Conservation (phyloP, 495 filamentous ascomycete species). For the Lasiosphaeria hispida region DNA sequence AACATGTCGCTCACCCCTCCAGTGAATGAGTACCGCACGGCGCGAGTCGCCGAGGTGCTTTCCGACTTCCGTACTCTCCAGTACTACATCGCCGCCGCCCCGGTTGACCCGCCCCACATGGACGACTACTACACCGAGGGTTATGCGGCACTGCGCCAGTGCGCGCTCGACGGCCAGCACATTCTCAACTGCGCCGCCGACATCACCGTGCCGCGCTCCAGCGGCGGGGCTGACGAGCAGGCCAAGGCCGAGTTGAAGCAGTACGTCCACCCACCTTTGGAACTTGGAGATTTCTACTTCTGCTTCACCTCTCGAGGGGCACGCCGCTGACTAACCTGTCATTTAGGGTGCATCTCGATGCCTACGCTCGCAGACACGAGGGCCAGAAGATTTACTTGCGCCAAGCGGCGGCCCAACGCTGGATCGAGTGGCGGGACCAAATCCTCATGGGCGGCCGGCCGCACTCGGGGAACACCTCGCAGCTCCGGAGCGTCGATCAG, state of each 20-base stretch:
- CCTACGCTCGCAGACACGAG: constrained; percentile 75
- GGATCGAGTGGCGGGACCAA: constrained; percentile 69
- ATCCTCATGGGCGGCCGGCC: constrained; percentile 65
- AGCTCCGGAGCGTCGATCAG: constrained; percentile 58
- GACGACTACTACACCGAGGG: constrained; percentile 80
- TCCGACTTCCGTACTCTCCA: constrained; percentile 82
- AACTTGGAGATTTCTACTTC: background rate
- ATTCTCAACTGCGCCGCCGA: constrained; percentile 63
- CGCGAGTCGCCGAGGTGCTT: constrained; percentile 79
- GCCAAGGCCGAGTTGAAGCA: constrained; percentile 72
- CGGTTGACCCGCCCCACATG: constrained; percentile 52
- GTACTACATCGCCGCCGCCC: constrained; percentile 71
- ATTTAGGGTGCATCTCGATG: constrained; percentile 71
- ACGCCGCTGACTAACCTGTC: background rate
- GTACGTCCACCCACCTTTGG: constrained; percentile 44
- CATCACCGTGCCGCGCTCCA: constrained; percentile 59
- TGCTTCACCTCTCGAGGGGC: background rate
- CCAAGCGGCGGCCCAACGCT: constrained; percentile 72
- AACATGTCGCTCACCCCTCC: constrained; percentile 21
- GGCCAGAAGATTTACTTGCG: constrained; percentile 82
- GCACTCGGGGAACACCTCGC: constrained; percentile 53
- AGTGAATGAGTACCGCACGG: constrained; percentile 84
- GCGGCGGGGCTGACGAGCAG: constrained; percentile 61
- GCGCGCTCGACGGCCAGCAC: constrained; percentile 68
- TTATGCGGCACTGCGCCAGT: constrained; percentile 72